A percentile compares a stretch with the other conserved stretches of the same genome.
Conservation (phyloP, 169 alveolate species). For the Pseudocohnilembus persalinus region DNA sequence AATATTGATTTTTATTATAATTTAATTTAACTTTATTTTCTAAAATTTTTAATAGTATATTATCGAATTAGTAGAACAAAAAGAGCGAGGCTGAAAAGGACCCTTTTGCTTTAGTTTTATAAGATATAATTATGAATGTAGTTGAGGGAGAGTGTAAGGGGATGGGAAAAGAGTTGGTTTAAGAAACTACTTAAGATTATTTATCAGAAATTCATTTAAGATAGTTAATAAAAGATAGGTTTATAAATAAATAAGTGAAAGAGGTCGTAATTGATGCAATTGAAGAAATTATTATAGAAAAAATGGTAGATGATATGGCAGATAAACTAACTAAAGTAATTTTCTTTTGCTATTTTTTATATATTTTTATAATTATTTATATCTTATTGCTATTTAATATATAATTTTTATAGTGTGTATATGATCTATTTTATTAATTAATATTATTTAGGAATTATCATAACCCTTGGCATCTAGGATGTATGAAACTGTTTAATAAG, state of each 20-base stretch:
- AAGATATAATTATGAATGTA: constrained; percentile 11
- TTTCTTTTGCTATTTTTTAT: constrained; percentile 6
- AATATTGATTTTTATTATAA: background rate
- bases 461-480: constrained; percentile 35
- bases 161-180: constrained; percentile 18
- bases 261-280: constrained; percentile 38
- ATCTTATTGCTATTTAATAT: constrained; percentile 7
- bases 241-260: constrained; percentile 31
- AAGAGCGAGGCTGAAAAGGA: constrained; percentile 42
- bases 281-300: constrained; percentile 28
- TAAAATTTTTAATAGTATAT: constrained; percentile 18
- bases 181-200: constrained; percentile 15
- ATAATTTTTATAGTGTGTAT: constrained; percentile 15
- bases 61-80: constrained; percentile 25
- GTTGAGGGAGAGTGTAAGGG: constrained; percentile 4
- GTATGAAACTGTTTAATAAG: constrained; percentile 36
- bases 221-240: background rate
- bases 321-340: background rate
- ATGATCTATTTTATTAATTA: too few relatives aligned
- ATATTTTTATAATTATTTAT: constrained; percentile 12
- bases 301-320: constrained; percentile 25
- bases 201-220: constrained; percentile 22
- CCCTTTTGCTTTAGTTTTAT: constrained; percentile 35
- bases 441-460: constrained; percentile 22
- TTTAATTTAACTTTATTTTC: background rate